A percentile compares a stretch with the other conserved stretches of the same genome.
Evolutionary conservation across 1,284 basidiomycete genomes (phyloP).

Genomic region (Austroboletus olivaceoglutinosus): DNA sequence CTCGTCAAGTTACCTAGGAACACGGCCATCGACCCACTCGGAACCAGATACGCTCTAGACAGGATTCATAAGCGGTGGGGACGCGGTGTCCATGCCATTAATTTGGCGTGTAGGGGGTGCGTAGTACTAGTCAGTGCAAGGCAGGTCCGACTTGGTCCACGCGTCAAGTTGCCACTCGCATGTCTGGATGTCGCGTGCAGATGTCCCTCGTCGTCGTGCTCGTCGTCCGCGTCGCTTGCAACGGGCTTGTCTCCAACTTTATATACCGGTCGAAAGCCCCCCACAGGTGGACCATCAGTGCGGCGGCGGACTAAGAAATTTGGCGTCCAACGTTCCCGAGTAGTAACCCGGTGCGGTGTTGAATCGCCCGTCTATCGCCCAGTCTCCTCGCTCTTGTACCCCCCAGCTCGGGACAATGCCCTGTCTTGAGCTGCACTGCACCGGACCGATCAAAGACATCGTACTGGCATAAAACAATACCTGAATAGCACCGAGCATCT

Average conservation of each 20-base stretch:
- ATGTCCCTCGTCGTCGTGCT: background rate
- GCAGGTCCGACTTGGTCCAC: background rate
- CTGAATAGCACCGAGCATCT: slow-evolving; percentile 11
- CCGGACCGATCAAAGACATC: slow-evolving; percentile 4
- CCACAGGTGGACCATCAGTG: background rate
- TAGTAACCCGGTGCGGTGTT: slow-evolving; percentile 18
- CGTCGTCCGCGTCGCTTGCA: background rate
- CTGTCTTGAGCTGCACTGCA: slow-evolving; percentile 16
- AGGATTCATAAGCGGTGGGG: slow-evolving; percentile 3
- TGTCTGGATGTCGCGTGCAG: too few relatives aligned
- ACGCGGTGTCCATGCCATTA: slow-evolving; percentile 4
- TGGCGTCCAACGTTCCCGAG: slow-evolving; percentile 2
- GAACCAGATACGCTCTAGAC: slow-evolving; percentile 1
- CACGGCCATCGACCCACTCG: slow-evolving; percentile 3
- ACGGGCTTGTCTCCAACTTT: background rate
- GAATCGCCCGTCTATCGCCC: slow-evolving; percentile 9
- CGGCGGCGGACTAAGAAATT: background rate
- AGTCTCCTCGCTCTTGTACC: slow-evolving; percentile 2
- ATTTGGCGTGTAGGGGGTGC: slow-evolving; percentile 10
- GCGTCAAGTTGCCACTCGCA: background rate
- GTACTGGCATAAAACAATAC: slow-evolving; percentile 4
- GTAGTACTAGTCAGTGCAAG: background rate
- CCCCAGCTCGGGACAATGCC: slow-evolving; percentile 1
- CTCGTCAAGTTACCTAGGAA: slow-evolving; percentile 1
- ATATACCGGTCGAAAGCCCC: background rate